Evolutionary conservation across 163 green algal species (phyloP), one percentile per base, ranked within the genome.

Genomic region (Chlamydomonas reinhardtii): DNA sequence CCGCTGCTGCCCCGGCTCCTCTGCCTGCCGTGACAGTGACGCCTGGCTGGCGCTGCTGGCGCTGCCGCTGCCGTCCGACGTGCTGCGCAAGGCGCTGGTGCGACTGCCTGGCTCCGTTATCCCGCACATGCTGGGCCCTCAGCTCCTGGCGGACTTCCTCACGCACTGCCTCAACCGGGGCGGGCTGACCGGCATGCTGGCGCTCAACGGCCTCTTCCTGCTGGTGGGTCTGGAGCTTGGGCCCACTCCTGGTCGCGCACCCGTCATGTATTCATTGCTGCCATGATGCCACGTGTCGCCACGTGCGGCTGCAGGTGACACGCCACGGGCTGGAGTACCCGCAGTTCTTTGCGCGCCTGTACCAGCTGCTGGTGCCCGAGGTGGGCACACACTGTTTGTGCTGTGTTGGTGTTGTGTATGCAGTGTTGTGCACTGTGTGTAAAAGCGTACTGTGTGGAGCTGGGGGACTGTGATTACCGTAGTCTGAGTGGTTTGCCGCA

Each of bases 311-410:
- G 11, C 83, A 89, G 84, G 84, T 85, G 17, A 94, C 94, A 37
- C 78, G 84, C 8, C 96, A 99, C 91, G 94, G 96, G 32, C 92
- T 99, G 35, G 97, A 99, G 94, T 99, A 99, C 92, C 96, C 97
- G 32, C 59, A 83, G 71, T 99, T 99, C 91, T 99, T 98, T 91
- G 54, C 81, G 1, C 88, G 95, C 35, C 93, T 99, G 19, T 99
- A 99, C 88, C 69, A 82, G 16, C 90, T 99, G 25, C 89, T 99
- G 15, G 95, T 91, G 5, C 83, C 88, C 0, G 88, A 88, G 74
- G 78, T 80, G 48, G 6, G 84, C 27, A 0, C 43, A 11, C 43
- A 56, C 20, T 16, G 43, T 16, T 11, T 89, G 65, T n/a, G 29
- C n/a, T n/a, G n/a, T n/a, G n/a, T n/a, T n/a, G n/a, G n/a, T n/a